These are phyloP conservation scores for Nitzschia palea DNA, from an alignment of 108 stramenopile genomes.

Conservation along the genomic window DNA sequence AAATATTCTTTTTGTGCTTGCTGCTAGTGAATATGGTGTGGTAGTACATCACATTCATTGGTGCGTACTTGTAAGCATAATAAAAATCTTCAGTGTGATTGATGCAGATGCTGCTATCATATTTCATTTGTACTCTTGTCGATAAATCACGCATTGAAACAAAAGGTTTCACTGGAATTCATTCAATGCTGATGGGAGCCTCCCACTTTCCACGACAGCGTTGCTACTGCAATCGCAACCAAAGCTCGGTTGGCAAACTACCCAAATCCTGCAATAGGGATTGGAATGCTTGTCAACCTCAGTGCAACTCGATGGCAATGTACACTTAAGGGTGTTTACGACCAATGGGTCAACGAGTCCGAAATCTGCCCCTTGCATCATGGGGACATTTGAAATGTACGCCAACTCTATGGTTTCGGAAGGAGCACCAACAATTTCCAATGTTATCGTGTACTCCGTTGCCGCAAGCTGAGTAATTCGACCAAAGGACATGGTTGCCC, in stretches of 20 bases:
- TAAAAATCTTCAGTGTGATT: no score
- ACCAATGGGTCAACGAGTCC: background rate
- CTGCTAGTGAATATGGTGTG: no score
- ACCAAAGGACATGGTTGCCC: slow-evolving; percentile 26
- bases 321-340: background rate
- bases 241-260: background rate
- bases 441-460: background rate
- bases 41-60: background rate
- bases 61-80: no score
- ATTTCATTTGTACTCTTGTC: no score
- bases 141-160: background rate
- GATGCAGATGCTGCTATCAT: no score
- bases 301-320: background rate
- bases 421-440: slow-evolving; percentile 12
- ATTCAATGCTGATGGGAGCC: background rate
- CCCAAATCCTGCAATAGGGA: background rate
- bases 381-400: background rate
- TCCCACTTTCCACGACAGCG: background rate
- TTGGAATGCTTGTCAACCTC: background rate
- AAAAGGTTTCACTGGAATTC: background rate
- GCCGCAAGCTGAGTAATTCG: background rate
- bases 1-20: no score
- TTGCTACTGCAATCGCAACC: background rate
- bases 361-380: no score
- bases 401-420: background rate